Evolutionary conservation across 768 basidiomycete genomes (phyloP).

Genomic region (Jaapia argillacea): DNA sequence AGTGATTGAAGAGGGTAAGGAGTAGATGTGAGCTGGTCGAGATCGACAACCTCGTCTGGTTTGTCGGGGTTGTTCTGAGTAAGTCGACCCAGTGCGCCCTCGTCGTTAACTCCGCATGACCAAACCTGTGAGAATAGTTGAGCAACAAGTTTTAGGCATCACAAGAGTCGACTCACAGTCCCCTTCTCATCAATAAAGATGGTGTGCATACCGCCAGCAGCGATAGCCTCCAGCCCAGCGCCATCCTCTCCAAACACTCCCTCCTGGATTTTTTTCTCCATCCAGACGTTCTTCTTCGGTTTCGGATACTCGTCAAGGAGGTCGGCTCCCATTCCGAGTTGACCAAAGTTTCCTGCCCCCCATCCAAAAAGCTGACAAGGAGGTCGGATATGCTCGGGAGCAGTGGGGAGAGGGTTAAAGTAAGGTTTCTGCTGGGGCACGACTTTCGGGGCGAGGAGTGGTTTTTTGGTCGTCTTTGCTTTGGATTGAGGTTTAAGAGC

Average conservation of each 20-base stretch:
- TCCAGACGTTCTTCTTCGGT: constrained; percentile 70
- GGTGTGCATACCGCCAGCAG: constrained; percentile 83
- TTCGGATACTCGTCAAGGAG: constrained; percentile 60
- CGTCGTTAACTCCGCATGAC: constrained; percentile 83
- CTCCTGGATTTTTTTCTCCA: constrained; percentile 63
- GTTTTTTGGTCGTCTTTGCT: constrained; percentile 4
- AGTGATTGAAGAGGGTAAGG: constrained; percentile 64
- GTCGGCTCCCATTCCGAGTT: constrained; percentile 85
- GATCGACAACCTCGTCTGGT: constrained; percentile 44
- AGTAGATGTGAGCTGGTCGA: constrained; percentile 38
- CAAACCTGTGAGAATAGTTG: constrained; percentile 41
- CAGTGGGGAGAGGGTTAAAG: constrained; percentile 55
- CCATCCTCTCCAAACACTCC: constrained; percentile 57
- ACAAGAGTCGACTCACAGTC: constrained; percentile 46
- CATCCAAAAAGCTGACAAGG: constrained; percentile 72
- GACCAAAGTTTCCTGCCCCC: constrained; percentile 92
- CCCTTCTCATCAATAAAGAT: constrained; percentile 86
- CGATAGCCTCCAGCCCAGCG: constrained; percentile 75
- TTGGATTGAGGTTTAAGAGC: no score
- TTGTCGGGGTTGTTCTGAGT: constrained; percentile 57
- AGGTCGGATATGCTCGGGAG: constrained; percentile 49
- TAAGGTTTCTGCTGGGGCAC: constrained; percentile 37
- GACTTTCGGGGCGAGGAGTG: not conserved
- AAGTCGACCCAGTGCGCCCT: constrained; percentile 77
- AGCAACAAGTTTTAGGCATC: not conserved